Conservation (phyloP, 176 grass and related monocot species). For the Lolium perenne region DNA sequence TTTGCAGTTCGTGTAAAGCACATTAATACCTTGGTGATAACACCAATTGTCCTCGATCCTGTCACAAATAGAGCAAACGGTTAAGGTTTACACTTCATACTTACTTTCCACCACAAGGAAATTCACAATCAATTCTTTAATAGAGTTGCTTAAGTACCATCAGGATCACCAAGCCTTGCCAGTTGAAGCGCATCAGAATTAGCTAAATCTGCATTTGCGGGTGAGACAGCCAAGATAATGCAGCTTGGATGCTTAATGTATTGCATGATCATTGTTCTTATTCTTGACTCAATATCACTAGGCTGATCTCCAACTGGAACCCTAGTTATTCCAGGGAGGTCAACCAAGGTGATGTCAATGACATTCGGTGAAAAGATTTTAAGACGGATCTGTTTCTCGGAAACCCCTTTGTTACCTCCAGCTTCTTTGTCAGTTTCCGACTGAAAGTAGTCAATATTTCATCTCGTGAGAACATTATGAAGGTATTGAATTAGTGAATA, state of each 20-base stretch:
- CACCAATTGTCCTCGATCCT: constrained; percentile 94
- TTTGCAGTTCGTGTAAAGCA: constrained; percentile 22
- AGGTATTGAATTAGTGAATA: constrained; percentile 32
- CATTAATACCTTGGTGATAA: constrained; percentile 90
- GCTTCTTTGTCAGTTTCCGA: constrained; percentile 89
- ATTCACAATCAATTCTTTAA: constrained; percentile 41
- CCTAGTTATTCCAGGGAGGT: constrained; percentile 91
- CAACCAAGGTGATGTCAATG: constrained; percentile 93
- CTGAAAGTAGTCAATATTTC: constrained; percentile 52
- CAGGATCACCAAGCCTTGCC: constrained; percentile 90
- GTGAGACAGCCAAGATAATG: constrained; percentile 92
- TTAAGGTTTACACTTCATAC: constrained; percentile 35
- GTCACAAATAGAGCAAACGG: constrained; percentile 40
- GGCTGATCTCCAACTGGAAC: constrained; percentile 96
- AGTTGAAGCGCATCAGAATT: constrained; percentile 96
- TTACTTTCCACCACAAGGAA: constrained; percentile 9
- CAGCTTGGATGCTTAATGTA: constrained; percentile 93
- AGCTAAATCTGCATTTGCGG: constrained; percentile 91
- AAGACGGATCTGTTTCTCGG: constrained; percentile 86
- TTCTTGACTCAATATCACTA: constrained; percentile 88
- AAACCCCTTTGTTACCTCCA: constrained; percentile 83
- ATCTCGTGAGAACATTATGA: constrained; percentile 35
- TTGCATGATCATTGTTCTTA: constrained; percentile 85
- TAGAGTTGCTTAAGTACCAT: constrained; percentile 60
- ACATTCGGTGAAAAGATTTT: constrained; percentile 95